Evolutionary conservation across 495 filamentous ascomycete species (phyloP).

Genomic region (Tuber umbilicatum): DNA sequence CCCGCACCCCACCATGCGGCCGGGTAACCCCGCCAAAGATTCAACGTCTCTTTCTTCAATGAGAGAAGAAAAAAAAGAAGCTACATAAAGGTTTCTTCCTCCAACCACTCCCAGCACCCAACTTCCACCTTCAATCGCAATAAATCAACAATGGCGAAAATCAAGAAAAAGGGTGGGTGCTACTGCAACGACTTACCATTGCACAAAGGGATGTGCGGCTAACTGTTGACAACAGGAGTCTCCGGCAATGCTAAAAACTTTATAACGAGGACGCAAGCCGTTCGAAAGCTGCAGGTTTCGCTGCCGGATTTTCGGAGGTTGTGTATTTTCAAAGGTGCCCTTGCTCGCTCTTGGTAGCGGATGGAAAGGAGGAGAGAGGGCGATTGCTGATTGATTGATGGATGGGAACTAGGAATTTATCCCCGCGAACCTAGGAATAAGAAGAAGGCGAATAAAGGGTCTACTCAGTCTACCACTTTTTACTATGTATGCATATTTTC

Average conservation of each 20-base stretch:
- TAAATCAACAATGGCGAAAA: slow-evolving; percentile 58
- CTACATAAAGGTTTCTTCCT: slow-evolving; percentile 23
- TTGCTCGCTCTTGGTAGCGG: background rate
- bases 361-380: background rate
- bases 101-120: slow-evolving; percentile 12
- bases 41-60: slow-evolving; percentile 14
- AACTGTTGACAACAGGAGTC: slow-evolving; percentile 52
- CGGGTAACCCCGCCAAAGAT: slow-evolving; percentile 6
- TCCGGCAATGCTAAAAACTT: slow-evolving; percentile 96
- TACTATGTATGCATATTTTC: slow-evolving; percentile 97
- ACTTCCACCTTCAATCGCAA: slow-evolving; percentile 4
- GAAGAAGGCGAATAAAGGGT: slow-evolving; percentile 90
- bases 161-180: slow-evolving; percentile 81
- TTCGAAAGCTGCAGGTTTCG: slow-evolving; percentile 94
- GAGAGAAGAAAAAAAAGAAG: slow-evolving; percentile 9
- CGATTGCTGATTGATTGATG: background rate
- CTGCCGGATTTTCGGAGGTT: slow-evolving; percentile 93
- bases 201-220: slow-evolving; percentile 17
- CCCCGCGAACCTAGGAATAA: slow-evolving; percentile 91
- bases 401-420: slow-evolving; percentile 63
- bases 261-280: slow-evolving; percentile 91
- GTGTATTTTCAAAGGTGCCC: slow-evolving; percentile 90
- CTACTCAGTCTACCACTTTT: slow-evolving; percentile 86
- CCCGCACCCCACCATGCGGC: background rate
- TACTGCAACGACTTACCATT: background rate